Evolutionary conservation across 179 eudicot species (phyloP).

Genomic region (Silene noctiflora): DNA sequence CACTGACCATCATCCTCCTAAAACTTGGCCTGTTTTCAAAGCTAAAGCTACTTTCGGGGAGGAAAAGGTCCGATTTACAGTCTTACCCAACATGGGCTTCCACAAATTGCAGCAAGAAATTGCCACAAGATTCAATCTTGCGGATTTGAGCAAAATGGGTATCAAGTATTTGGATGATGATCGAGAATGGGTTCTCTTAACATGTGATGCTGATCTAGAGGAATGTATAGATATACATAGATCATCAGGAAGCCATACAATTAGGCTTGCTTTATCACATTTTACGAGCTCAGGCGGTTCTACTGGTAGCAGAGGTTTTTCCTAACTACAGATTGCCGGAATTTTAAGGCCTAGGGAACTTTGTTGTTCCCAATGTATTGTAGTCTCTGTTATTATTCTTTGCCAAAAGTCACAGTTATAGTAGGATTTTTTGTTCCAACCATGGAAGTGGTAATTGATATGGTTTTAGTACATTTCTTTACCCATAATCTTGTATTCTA

Average conservation of each 20-base stretch:
- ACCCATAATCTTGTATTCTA: conserved; percentile 16
- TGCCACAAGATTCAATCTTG: conserved; percentile 52
- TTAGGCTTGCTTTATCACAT: conserved; percentile 53
- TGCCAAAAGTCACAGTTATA: conserved; percentile 24
- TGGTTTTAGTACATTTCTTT: conserved; percentile 16
- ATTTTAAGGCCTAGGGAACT: conserved; percentile 18
- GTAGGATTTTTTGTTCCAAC: conserved; percentile 9
- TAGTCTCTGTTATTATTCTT: conserved; percentile 30
- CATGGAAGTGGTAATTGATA: conserved; percentile 13
- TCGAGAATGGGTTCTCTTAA: conserved; percentile 81
- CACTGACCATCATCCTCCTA: conserved; percentile 32
- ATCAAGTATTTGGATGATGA: conserved; percentile 87
- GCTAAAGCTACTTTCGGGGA: conserved; percentile 67
- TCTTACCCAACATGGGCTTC: conserved; percentile 55
- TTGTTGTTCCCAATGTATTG: conserved; percentile 29
- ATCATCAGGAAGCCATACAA: conserved; percentile 48
- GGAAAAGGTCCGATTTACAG: conserved; percentile 59
- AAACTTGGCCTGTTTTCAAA: conserved; percentile 33
- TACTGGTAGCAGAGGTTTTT: conserved; percentile 48
- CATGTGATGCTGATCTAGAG: conserved; percentile 87
- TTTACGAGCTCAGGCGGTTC: conserved; percentile 49
- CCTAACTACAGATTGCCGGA: conserved; percentile 25
- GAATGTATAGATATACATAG: conserved; percentile 74
- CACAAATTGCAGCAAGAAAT: conserved; percentile 53
- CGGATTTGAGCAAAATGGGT: conserved; percentile 42